These are phyloP conservation scores for Collybia sordida DNA, from an alignment of 768 basidiomycete species.

Conservation along the genomic window DNA sequence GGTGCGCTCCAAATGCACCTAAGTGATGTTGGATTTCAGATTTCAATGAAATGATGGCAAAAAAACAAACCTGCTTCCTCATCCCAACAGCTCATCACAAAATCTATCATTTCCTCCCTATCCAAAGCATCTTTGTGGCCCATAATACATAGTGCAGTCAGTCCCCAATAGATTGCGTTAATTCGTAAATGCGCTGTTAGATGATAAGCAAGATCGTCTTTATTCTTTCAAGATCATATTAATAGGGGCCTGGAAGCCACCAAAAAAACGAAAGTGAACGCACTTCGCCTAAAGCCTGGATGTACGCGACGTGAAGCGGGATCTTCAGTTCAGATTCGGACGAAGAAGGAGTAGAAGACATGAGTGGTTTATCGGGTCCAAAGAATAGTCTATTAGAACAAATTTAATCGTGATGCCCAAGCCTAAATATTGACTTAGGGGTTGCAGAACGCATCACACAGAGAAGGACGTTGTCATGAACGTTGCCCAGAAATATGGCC, in stretches of 20 bases:
- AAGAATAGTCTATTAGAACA: no score
- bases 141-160: constrained; percentile 86
- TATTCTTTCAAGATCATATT: constrained; percentile 45
- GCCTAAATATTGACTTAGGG: no score
- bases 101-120: constrained; percentile 80
- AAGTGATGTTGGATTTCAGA: constrained; percentile 3
- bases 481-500: no score
- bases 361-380: no score
- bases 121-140: constrained; percentile 75
- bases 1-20: constrained; percentile 94
- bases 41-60: constrained; percentile 3
- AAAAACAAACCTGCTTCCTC: constrained; percentile 76
- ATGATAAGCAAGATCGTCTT: constrained; percentile 85
- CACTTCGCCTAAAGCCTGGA: constrained; percentile 73
- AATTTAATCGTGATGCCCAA: no score
- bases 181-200: constrained; percentile 90
- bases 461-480: no score
- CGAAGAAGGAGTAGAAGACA: no score
- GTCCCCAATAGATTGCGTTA: constrained; percentile 97
- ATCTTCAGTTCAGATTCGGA: constrained; percentile 27
- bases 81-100: constrained; percentile 95
- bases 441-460: no score
- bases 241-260: background rate
- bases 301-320: constrained; percentile 71
- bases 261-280: constrained; percentile 9